Evolutionary conservation across 164 flowering plant genomes (phyloP), one percentile per base, ranked within the genome.

Genomic region (Berberis vulgaris): DNA sequence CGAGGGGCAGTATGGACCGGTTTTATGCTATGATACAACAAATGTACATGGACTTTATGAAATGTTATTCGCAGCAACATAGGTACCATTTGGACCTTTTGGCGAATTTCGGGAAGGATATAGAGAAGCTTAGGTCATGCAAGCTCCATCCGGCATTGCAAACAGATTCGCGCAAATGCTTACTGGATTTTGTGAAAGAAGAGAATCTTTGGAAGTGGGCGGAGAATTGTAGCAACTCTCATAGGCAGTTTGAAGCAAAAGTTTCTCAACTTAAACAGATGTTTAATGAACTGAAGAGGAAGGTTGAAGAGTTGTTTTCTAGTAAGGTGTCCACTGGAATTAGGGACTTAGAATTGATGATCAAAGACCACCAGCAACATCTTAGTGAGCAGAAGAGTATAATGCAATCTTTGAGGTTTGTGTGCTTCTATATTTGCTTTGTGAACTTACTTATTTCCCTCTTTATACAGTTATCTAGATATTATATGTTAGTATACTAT

Each of bases 331-430:
- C 86, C 10, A 59, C 66, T 47, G 74, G 82, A 44, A 77, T 83
- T 47, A 80, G 72, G 76, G 87, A 85, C 55, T 63, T 87, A 60
- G 99, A 95, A 57, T 26, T 42, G 65, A 73, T 70, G 61, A 81
- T 91, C 57, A 89, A 82, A 76, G 96, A 88, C 40, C 90, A 85
- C 54, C 87, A 84, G 67, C 75, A 75, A 43, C 75, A 68, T 70
- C 80, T 86, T 64, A 71, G 68, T 78, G 99, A 95, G 65, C 97
- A 91, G 59, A 88, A 76, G 74, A 85, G 86, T 71, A 91, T 95
- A 68, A 86, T 89, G 97, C 97, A 86, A 73, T 85, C 99, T 52
- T 71, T 95, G 74, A 91, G 99, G 99, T 95, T 65, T 39, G 83
- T 71, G 55, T 49, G 4, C 39, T 58, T 7, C 44, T 6, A 66